Evolutionary conservation across 306 rosid genomes (phyloP), one percentile per base, ranked within the genome.

Genomic region (Vigna reflexopilosa): DNA sequence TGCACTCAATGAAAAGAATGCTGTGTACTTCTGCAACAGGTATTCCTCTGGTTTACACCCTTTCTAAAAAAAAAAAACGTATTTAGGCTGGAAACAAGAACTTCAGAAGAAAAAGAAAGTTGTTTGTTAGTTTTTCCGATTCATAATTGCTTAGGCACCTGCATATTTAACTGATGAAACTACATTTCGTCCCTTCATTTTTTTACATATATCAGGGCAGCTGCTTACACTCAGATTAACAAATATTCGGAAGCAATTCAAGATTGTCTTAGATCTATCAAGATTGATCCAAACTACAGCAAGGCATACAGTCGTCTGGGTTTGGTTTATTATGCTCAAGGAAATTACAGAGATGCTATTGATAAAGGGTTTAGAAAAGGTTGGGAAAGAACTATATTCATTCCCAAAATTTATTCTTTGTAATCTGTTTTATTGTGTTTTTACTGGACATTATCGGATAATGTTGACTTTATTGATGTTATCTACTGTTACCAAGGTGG

Each of bases 281-380:
- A 87, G 79, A 89, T 94, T 55, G 94, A 94, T 83, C 92, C 97
- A n/a, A 85, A 82, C 72, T 94, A 94, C 79, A 82, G 96, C 89
- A 94, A 94, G 88, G 98, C 95, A 69, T 94, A 89, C 87, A 92
- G 97, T 82, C 97, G 97, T 62, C 85, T 94, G 80, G 98, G 98
- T 36, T 75, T 86, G 81, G 97, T 91, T 75, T 90, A 89, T 78
- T 92, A 85, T 87, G 95, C 86, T 42, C 95, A 88, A 74, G 97
- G 98, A 88, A 90, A 88, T 64, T 94, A 92, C 85, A 78, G 81
- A 70, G 93, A 88, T 80, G 97, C 97, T 52, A 84, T 94, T 79
- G 83, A 89, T 45, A 78, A 81, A 79, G 97, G 98, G 70, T 90
- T 89, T 71, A 77, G 69, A 77, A 94, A 79, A 92, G 98, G 98